phyloP scores from a whole-genome alignment of 495 filamentous ascomycete species.

The Aspergillus coremiiformis region DNA sequence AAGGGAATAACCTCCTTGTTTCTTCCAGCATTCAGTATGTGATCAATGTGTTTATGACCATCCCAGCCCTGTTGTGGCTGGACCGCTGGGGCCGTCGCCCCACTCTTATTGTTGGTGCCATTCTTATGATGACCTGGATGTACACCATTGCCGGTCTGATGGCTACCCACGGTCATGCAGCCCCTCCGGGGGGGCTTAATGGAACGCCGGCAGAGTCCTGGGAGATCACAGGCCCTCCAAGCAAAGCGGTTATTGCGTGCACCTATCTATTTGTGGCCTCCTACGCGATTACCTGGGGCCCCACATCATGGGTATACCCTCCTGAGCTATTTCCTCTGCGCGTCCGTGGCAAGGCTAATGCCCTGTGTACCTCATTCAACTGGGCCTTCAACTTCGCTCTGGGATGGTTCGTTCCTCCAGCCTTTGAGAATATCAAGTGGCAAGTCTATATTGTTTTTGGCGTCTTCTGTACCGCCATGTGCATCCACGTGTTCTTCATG shows the following conservation, averaged over 20 bases:
- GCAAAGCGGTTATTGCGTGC: constrained; percentile 52
- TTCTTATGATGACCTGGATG: constrained; percentile 61
- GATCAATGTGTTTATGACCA: constrained; percentile 48
- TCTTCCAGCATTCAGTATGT: constrained; percentile 69
- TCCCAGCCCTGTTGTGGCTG: constrained; percentile 49
- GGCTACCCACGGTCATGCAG: constrained; percentile 42
- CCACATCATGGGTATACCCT: constrained; percentile 61
- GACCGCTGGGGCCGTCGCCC: constrained; percentile 59
- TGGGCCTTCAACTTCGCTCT: constrained; percentile 80
- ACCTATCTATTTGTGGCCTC: constrained; percentile 60
- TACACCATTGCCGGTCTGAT: constrained; percentile 65
- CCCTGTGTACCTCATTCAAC: constrained; percentile 63
- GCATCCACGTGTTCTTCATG: constrained; percentile 68
- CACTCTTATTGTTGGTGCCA: constrained; percentile 58
- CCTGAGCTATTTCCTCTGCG: constrained; percentile 62
- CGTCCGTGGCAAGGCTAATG: constrained; percentile 60
- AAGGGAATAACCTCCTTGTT: constrained; percentile 51
- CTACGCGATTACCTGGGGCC: constrained; percentile 55
- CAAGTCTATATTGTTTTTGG: constrained; percentile 69
- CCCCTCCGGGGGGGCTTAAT: constrained; percentile 42
- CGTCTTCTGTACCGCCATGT: constrained; percentile 65
- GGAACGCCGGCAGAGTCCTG: constrained; percentile 31
- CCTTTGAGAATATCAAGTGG: constrained; percentile 69
- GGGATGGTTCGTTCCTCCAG: constrained; percentile 68
- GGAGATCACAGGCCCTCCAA: constrained; percentile 22